Percentiles rank a stretch among this genome's conserved stretches.
Evolutionary conservation across 148 eudicot species (phyloP).

Genomic region (Limonium bicolor): DNA sequence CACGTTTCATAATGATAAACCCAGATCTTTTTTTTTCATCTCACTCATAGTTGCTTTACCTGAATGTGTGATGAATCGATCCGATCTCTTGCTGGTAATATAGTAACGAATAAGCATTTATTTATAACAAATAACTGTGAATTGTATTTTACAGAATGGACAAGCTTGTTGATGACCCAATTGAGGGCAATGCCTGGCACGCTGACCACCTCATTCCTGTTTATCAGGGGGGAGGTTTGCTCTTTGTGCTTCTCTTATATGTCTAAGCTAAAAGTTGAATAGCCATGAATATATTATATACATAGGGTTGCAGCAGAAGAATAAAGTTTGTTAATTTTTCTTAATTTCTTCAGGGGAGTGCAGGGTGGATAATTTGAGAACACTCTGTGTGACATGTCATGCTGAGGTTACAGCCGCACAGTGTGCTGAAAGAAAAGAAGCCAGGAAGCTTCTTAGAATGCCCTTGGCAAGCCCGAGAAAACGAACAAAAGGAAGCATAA

Average conservation of each 20-base stretch:
- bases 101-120: too few species aligned
- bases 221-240: constrained; percentile 79
- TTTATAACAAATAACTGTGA: too few species aligned
- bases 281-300: not conserved
- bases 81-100: too few species aligned
- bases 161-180: constrained; percentile 70
- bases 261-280: not conserved
- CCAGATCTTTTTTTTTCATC: too few species aligned
- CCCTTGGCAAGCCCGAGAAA: constrained; percentile 13
- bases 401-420: constrained; percentile 84
- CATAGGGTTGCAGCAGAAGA: not conserved
- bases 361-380: constrained; percentile 82
- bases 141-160: constrained; percentile 48
- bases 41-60: too few species aligned
- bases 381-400: constrained; percentile 90
- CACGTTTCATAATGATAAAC: too few species aligned
- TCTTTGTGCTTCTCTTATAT: not conserved
- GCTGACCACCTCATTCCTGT: constrained; percentile 91
- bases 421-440: constrained; percentile 43
- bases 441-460: constrained; percentile 38
- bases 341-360: constrained; percentile 57
- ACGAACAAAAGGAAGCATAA: constrained; percentile 5
- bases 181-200: constrained; percentile 97
- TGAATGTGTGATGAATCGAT: too few species aligned
- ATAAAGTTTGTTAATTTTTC: not conserved